Base-by-base conservation (phyloP, 176 grass and related monocot genomes). In the Oryza glumipatula region DNA sequence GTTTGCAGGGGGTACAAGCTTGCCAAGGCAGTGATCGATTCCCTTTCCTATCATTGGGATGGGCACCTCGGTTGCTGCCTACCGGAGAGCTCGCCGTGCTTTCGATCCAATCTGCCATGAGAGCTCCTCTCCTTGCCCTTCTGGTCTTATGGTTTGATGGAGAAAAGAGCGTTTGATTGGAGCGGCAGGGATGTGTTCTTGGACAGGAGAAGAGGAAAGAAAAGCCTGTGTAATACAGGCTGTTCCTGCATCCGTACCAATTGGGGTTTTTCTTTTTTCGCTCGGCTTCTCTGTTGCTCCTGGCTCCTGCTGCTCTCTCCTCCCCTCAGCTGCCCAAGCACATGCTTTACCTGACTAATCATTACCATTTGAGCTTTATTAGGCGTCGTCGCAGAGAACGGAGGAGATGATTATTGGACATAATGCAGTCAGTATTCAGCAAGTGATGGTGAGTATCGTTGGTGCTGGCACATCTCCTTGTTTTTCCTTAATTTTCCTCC, bases 291-390 rank as follows among this genome's bases (percentile, higher is more conserved):
- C 39, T 23, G 28, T 68, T 22, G 26, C 66, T 41, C 45, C 15
- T 33, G 3, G 43, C 43, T 44, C 43, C 22, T 63, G 16, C 26
- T 44, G 43, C 43, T 44, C 43, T 38, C 58, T n/a, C 10, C 58
- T 12, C 17, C 23, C 4, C 36, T 22, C 52, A 64, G 75, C 70
- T 64, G 76, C 63, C 14, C 22, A 13, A 51, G 52, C 73, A 78
- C 74, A 66, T 88, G 80, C 65, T 79, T 88, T 51, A 72, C 66
- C 79, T 82, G 73, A 72, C 86, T 15, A 67, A 33, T 88, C 80
- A 88, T 78, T 83, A 83, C 54, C 15, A 65, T 88, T 48, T 83
- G 35, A 51, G 9, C 79, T 82, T 87, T 87, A 78, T 76, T 87
- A 81, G 70, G 77, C 84, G 65, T 21, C 49, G 38, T 63, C 70